These are phyloP conservation scores for Fusarium nanum DNA, from an alignment of 2,329 filamentous ascomycete species.

Conservation along the genomic window DNA sequence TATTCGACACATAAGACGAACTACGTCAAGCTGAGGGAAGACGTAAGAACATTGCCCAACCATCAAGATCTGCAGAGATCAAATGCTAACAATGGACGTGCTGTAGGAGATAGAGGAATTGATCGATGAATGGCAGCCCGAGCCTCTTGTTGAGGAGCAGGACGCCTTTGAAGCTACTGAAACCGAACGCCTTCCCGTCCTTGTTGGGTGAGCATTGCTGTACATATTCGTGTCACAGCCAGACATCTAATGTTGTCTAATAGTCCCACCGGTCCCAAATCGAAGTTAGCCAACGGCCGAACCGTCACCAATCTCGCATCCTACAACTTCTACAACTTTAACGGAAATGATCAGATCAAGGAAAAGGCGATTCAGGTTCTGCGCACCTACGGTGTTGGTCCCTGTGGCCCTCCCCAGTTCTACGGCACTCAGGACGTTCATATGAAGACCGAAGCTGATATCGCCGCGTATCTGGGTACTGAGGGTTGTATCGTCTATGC, in stretches of 20 bases:
- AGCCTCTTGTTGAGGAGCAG: conserved; percentile 83
- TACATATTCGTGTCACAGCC: neutral
- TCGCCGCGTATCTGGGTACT: conserved; percentile 88
- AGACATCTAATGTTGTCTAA: conserved; percentile 5
- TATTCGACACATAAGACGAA: conserved; percentile 93
- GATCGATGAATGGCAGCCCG: conserved; percentile 95
- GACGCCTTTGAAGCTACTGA: conserved; percentile 83
- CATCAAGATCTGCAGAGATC: neutral
- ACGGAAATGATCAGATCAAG: conserved; percentile 90
- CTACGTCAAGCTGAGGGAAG: conserved; percentile 88
- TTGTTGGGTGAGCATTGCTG: conserved; percentile 76
- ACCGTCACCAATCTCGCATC: conserved; percentile 94
- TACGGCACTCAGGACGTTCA: conserved; percentile 99
- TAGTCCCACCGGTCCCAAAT: conserved; percentile 83
- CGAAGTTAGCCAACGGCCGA: conserved; percentile 87
- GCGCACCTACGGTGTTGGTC: conserved; percentile 94
- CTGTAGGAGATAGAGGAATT: conserved; percentile 90
- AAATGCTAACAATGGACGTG: conserved; percentile 35
- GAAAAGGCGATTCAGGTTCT: conserved; percentile 95
- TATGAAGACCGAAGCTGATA: conserved; percentile 95
- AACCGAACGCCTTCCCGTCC: conserved; percentile 85
- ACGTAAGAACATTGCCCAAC: conserved; percentile 54
- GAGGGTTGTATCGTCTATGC: conserved; percentile 94
- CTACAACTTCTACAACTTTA: conserved; percentile 98
- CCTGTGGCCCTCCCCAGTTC: conserved; percentile 96